Percentiles rank a stretch among this genome's conserved stretches.
These are phyloP conservation scores for Candida xyloterini DNA, from an alignment of 805 yeast genomes.

Conservation along the genomic window DNA sequence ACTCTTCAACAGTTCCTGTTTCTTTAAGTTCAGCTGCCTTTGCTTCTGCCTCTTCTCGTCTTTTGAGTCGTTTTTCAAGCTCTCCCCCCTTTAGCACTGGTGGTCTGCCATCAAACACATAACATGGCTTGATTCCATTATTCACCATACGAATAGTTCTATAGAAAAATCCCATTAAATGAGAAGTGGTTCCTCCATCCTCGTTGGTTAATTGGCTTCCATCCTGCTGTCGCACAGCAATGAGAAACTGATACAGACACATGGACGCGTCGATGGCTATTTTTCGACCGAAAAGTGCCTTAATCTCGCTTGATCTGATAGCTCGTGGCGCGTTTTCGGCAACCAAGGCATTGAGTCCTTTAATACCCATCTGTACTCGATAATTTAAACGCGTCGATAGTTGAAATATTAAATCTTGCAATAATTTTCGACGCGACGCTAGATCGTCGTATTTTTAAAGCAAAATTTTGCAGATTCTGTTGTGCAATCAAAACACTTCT, in stretches of 20 bases:
- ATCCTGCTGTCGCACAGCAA: constrained; percentile 95
- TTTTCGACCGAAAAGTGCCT: constrained; percentile 85
- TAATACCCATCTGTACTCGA: constrained; percentile 33
- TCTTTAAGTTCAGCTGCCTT: constrained; percentile 74
- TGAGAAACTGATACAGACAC: constrained; percentile 93
- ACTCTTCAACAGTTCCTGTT: constrained; percentile 73
- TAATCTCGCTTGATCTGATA: constrained; percentile 73
- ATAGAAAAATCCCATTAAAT: constrained; percentile 94
- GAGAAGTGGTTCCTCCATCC: constrained; percentile 89
- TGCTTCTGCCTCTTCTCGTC: constrained; percentile 80
- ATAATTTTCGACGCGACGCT: constrained; percentile 9
- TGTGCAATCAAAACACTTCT: constrained; percentile 1
- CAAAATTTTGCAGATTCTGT: constrained; percentile 7
- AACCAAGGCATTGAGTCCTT: constrained; percentile 81
- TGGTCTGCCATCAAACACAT: constrained; percentile 97
- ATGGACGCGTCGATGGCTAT: constrained; percentile 98
- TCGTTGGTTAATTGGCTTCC: constrained; percentile 91
- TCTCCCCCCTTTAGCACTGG: constrained; percentile 94
- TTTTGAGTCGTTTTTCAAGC: constrained; percentile 75
- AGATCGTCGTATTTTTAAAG: background rate
- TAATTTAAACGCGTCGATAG: constrained; percentile 4
- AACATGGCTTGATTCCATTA: constrained; percentile 93
- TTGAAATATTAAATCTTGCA: background rate
- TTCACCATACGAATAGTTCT: constrained; percentile 87
- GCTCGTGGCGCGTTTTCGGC: constrained; percentile 89